Conservation (phyloP, 805 yeast species). For the Candida boleticola region DNA sequence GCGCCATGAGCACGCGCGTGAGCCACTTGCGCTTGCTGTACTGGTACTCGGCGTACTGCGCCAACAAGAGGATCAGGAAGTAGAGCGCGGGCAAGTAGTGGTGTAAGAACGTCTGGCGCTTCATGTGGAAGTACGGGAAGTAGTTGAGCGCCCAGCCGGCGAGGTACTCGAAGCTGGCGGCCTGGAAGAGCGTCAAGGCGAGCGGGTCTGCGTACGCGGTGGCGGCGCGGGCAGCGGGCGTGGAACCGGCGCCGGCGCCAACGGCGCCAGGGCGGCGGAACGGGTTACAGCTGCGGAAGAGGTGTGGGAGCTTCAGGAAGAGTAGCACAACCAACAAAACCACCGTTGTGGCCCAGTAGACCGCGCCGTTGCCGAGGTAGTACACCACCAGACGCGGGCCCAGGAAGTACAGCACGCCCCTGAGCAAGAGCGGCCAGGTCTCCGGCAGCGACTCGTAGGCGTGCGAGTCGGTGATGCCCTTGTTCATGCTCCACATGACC, state of each 20-base stretch:
- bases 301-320: slow-evolving; percentile 15
- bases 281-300: slow-evolving; percentile 30
- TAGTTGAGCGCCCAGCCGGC: slow-evolving; percentile 60
- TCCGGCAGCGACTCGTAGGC: slow-evolving; percentile 52
- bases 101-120: slow-evolving; percentile 40
- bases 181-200: slow-evolving; percentile 21
- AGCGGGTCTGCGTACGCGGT: too few relatives aligned
- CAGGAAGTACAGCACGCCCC: slow-evolving; percentile 59
- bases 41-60: slow-evolving; percentile 45
- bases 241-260: slow-evolving; percentile 9
- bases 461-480: slow-evolving; percentile 47
- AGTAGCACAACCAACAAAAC: slow-evolving; percentile 26
- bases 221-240: neutral
- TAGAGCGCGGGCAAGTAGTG: slow-evolving; percentile 51
- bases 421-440: slow-evolving; percentile 59
- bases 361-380: slow-evolving; percentile 61
- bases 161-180: slow-evolving; percentile 33
- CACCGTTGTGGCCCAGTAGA: slow-evolving; percentile 48
- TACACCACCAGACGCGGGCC: slow-evolving; percentile 41
- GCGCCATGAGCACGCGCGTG: slow-evolving; percentile 23
- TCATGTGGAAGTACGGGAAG: slow-evolving; percentile 50
- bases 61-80: slow-evolving; percentile 44
- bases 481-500: slow-evolving; percentile 52
- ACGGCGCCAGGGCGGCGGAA: slow-evolving; percentile 16
- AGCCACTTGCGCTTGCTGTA: slow-evolving; percentile 22